Evolutionary conservation across 1,284 basidiomycete genomes (phyloP).

Genomic region (Trichosporon sp.): DNA sequence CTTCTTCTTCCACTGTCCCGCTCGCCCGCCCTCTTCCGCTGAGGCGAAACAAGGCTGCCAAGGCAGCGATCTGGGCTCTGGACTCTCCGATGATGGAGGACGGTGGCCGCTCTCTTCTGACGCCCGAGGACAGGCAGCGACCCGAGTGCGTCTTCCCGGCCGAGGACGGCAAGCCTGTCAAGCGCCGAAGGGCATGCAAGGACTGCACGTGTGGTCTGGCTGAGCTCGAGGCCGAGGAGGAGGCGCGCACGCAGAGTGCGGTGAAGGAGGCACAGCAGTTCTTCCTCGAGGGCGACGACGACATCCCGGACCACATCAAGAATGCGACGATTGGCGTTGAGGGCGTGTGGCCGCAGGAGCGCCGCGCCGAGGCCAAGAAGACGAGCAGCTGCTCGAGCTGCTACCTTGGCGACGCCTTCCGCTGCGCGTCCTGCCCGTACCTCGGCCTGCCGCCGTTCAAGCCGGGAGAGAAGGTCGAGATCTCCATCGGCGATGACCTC

Average conservation of each 20-base stretch:
- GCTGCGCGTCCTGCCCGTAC: constrained; percentile 94
- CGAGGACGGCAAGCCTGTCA: constrained; percentile 53
- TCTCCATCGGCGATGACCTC: constrained; percentile 78
- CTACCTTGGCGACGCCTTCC: constrained; percentile 96
- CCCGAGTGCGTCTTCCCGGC: constrained; percentile 57
- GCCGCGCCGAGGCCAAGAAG: constrained; percentile 66
- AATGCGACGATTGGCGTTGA: constrained; percentile 50
- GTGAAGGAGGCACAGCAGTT: constrained; percentile 49
- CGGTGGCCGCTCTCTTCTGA: constrained; percentile 60
- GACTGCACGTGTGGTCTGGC: constrained; percentile 88
- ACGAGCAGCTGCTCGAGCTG: constrained; percentile 98
- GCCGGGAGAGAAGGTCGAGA: constrained; percentile 93
- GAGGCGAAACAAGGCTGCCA: constrained; percentile 48
- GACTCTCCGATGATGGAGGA: constrained; percentile 51
- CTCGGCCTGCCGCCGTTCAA: constrained; percentile 95
- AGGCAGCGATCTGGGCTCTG: constrained; percentile 56
- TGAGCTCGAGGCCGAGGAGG: constrained; percentile 85
- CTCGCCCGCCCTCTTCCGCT: constrained; percentile 46
- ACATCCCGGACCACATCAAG: constrained; percentile 52
- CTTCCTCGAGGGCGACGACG: constrained; percentile 56
- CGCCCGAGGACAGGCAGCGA: constrained; percentile 59
- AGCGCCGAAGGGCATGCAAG: constrained; percentile 75
- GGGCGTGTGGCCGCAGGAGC: constrained; percentile 59
- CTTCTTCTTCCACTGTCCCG: constrained; percentile 25
- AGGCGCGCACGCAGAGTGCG: constrained; percentile 55